These are phyloP conservation scores for Ligustrum vulgare DNA, from an alignment of 257 asterid species.

Conservation along the genomic window DNA sequence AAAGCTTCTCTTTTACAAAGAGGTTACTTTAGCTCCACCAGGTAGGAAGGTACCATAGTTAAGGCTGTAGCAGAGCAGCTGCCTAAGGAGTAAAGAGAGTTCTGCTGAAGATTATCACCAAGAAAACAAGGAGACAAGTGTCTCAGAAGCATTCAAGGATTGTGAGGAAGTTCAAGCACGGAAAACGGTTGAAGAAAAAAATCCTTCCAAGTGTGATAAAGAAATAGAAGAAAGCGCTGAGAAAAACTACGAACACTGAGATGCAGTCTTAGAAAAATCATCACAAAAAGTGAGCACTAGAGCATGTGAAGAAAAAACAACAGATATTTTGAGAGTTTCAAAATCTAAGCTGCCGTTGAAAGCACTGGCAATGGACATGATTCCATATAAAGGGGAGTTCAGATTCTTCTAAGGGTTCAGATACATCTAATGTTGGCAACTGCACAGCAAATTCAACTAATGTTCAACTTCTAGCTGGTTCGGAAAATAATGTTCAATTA, in stretches of 20 bases:
- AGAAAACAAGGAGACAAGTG: conserved; percentile 27
- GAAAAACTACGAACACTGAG: conserved; percentile 28
- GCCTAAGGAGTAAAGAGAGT: conserved; percentile 28
- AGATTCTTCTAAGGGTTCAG: conserved; percentile 26
- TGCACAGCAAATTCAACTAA: conserved; percentile 29
- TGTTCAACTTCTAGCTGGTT: conserved; percentile 22
- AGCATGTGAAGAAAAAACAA: conserved; percentile 34
- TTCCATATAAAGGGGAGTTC: conserved; percentile 24
- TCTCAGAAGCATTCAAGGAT: conserved; percentile 16
- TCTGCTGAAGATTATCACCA: conserved; percentile 36
- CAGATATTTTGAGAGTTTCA: conserved; percentile 22
- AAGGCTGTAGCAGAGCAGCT: conserved; percentile 64
- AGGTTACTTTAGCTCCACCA: conserved; percentile 86
- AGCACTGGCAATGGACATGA: conserved; percentile 23
- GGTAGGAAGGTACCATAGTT: conserved; percentile 50
- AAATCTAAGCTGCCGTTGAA: conserved; percentile 29
- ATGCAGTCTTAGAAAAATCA: conserved; percentile 12
- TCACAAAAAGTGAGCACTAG: conserved; percentile 20
- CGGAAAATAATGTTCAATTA: conserved; percentile 25
- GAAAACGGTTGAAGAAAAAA: conserved; percentile 31
- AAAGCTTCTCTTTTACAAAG: conserved; percentile 79
- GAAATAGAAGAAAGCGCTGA: conserved; percentile 22
- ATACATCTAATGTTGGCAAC: conserved; percentile 29
- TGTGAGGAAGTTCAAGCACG: conserved; percentile 30
- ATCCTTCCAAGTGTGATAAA: conserved; percentile 23